Percentiles rank a stretch among this genome's conserved stretches.
These are phyloP conservation scores for Hypoxylon fuscum DNA, from an alignment of 495 filamentous ascomycete species.

Conservation along the genomic window DNA sequence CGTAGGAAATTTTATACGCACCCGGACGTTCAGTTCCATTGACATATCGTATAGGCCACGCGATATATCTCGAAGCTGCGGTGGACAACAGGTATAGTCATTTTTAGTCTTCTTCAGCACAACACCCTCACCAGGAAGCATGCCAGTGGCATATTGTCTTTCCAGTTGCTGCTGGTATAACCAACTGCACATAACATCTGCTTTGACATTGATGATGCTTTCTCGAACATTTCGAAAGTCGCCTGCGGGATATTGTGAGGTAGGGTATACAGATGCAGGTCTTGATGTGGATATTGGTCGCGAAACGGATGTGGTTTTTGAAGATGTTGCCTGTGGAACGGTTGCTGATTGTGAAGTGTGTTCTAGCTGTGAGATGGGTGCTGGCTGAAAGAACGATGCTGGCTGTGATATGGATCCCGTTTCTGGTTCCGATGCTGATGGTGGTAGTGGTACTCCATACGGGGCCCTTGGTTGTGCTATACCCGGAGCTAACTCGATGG, in stretches of 20 bases:
- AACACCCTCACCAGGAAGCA: slow-evolving; percentile 65
- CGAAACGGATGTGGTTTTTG: too few species aligned
- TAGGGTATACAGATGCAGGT: slow-evolving; percentile 18
- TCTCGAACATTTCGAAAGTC: slow-evolving; percentile 44
- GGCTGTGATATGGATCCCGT: neutral
- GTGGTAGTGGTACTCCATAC: slow-evolving; percentile 3
- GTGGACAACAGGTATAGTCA: slow-evolving; percentile 64
- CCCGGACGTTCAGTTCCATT: slow-evolving; percentile 63
- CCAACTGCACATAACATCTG: slow-evolving; percentile 68
- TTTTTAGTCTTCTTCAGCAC: slow-evolving; percentile 65
- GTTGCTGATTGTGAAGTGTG: neutral
- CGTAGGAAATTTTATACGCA: slow-evolving; percentile 22
- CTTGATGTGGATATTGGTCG: slow-evolving; percentile 25
- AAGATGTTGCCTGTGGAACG: neutral
- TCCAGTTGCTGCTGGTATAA: slow-evolving; percentile 68
- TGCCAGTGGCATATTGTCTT: slow-evolving; percentile 63
- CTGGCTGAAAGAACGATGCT: neutral
- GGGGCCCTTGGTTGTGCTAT: slow-evolving; percentile 16
- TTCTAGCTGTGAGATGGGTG: neutral
- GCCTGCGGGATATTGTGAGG: slow-evolving; percentile 19
- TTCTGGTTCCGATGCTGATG: slow-evolving; percentile 13
- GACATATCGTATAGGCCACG: slow-evolving; percentile 62
- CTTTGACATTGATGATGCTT: slow-evolving; percentile 61
- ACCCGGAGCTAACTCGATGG: neutral
- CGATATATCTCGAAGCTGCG: slow-evolving; percentile 57